Evolutionary conservation across 106 monocot species (phyloP), one percentile per base, ranked within the genome.

Genomic region (Dioscorea alata): DNA sequence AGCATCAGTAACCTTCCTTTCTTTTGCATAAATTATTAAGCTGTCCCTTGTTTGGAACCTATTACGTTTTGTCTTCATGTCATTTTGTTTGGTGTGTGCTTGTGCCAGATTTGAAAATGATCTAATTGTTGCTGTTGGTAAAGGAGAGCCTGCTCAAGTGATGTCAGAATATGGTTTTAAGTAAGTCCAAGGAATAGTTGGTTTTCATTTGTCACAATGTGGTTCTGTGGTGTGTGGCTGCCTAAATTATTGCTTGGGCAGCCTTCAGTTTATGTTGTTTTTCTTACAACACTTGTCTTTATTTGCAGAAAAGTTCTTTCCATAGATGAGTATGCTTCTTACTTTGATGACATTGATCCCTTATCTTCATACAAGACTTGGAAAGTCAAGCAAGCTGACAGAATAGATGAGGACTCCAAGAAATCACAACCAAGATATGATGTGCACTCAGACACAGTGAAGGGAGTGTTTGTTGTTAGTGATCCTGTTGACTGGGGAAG

Each of bases 401-500:
- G 73, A 48, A 69, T 48, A 15, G 75, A 59, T 23, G 49, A 16
- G 18, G 53, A 50, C 21, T 59, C 77, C 13, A 65, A 63, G n/a
- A 48, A 79, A 49, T 66, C 59, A 54, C 51, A 69, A 32, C 67
- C 71, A 66, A 68, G 59, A 58, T 86, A 57, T 70, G 65, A 89
- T 81, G 80, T 87, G 65, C 57, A 64, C 24, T 78, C 74, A 49
- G 86, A 82, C 3, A 84, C 78, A 81, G 92, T 97, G 25, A 80
- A 80, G 78, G 96, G 80, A 59, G 84, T 86, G 24, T 97, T 97
- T 85, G 78, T 97, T 77, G 86, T 92, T 50, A 92, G 96, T 75
- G 96, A 97, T 69, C 92, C 96, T 49, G 76, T 97, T 83, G 96
- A 97, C 34, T 97, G 96, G 96, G 92, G 96, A 78, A 84, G 92